These are phyloP conservation scores for Backusella mclennaniae DNA, from an alignment of 192 early-diverging fungal genomes.

Conservation along the genomic window DNA sequence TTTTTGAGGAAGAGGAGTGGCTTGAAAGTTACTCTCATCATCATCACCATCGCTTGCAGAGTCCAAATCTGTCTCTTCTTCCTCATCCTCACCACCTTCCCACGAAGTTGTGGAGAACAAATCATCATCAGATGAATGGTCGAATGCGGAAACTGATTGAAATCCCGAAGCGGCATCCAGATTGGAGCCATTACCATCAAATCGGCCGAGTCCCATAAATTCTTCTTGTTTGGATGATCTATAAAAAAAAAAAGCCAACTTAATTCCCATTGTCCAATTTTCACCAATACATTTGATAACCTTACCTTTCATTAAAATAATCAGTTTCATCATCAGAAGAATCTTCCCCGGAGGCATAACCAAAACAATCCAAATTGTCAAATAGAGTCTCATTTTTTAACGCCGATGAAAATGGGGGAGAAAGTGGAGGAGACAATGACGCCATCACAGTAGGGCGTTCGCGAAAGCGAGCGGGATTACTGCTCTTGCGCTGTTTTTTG, in stretches of 20 bases:
- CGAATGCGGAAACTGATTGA: not conserved
- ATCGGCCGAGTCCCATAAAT: not conserved
- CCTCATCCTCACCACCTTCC: slow-evolving; percentile 13
- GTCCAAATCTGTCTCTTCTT: slow-evolving; percentile 5
- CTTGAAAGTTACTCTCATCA: not conserved
- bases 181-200: not conserved
- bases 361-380: slow-evolving; percentile 12
- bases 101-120: slow-evolving; percentile 15
- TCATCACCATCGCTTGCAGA: not conserved
- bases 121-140: slow-evolving; percentile 11
- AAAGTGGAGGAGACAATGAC: slow-evolving; percentile 1
- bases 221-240: not conserved
- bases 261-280: not conserved
- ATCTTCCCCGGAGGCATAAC: slow-evolving; percentile 22
- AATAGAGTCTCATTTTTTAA: slow-evolving; percentile 7
- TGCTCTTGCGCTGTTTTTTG: slow-evolving; percentile 5
- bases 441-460: not conserved
- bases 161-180: slow-evolving; percentile 7
- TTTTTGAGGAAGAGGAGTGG: not conserved
- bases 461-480: not conserved
- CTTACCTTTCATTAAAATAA: slow-evolving; percentile 15
- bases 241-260: not conserved
- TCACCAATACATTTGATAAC: not conserved
- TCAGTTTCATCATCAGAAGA: slow-evolving; percentile 22
- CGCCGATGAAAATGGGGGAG: not conserved